Conservation (phyloP, 2,329 filamentous ascomycete species). For the Trichophyton mentagrophytes region DNA sequence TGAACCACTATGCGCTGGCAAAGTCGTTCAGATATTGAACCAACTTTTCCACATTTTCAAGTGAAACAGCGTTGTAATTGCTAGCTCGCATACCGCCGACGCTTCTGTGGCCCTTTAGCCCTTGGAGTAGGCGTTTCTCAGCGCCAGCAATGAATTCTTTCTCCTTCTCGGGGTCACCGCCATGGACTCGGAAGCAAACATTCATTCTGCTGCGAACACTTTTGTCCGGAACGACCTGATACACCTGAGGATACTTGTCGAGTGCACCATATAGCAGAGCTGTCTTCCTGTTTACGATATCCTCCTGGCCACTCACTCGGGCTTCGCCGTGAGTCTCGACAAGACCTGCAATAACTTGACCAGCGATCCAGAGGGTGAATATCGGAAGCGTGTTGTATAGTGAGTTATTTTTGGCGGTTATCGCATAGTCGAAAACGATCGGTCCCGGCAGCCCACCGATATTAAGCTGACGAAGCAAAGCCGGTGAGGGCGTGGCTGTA, state of each 20-base stretch:
- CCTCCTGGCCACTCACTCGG: slow-evolving; percentile 66
- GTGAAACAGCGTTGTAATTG: slow-evolving; percentile 77
- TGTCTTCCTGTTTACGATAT: slow-evolving; percentile 61
- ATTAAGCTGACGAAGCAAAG: slow-evolving; percentile 58
- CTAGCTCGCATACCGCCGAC: slow-evolving; percentile 75
- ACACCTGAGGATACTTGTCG: slow-evolving; percentile 60
- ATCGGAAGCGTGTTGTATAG: slow-evolving; percentile 94
- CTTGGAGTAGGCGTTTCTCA: slow-evolving; percentile 55
- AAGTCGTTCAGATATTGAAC: slow-evolving; percentile 40
- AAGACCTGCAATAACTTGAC: slow-evolving; percentile 71
- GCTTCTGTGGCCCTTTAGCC: slow-evolving; percentile 76
- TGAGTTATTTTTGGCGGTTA: slow-evolving; percentile 81
- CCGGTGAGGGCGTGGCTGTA: slow-evolving; percentile 51
- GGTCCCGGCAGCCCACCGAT: slow-evolving; percentile 54
- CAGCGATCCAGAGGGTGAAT: slow-evolving; percentile 82
- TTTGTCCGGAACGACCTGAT: slow-evolving; percentile 65
- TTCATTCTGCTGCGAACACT: slow-evolving; percentile 78
- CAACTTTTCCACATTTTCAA: slow-evolving; percentile 34
- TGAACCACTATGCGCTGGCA: slow-evolving; percentile 23
- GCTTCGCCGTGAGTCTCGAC: slow-evolving; percentile 49
- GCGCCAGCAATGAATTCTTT: slow-evolving; percentile 67
- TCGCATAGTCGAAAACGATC: slow-evolving; percentile 69
- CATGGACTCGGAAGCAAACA: slow-evolving; percentile 71
- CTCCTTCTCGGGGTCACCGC: slow-evolving; percentile 56
- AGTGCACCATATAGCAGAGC: slow-evolving; percentile 61